Conservation (phyloP, 1,284 basidiomycete genomes). For the Cerrena zonata region DNA sequence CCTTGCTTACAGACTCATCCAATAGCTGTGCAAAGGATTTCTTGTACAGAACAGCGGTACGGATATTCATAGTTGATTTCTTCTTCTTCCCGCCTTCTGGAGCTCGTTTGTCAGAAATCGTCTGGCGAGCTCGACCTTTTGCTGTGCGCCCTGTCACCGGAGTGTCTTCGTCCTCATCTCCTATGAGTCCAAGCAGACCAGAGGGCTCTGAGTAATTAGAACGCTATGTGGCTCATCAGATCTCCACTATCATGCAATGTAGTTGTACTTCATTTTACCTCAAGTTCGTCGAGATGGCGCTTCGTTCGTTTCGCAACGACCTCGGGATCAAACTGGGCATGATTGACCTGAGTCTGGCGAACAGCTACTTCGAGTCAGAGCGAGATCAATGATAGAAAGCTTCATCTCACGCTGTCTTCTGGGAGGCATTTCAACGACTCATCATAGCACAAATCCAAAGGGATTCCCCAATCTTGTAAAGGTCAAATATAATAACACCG, state of each 20-base stretch:
- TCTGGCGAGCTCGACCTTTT: conserved; percentile 65
- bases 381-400: neutral
- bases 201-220: conserved; percentile 72
- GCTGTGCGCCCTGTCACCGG: conserved; percentile 31
- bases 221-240: conserved; percentile 37
- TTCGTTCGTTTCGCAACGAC: conserved; percentile 68
- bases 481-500: neutral
- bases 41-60: conserved; percentile 72
- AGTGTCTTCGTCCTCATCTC: conserved; percentile 32
- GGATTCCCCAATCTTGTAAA: neutral
- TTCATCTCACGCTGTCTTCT: neutral
- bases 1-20: conserved; percentile 65
- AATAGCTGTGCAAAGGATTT: conserved; percentile 67
- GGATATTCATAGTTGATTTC: conserved; percentile 74
- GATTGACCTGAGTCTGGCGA: conserved; percentile 34
- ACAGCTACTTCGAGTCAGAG: conserved; percentile 22
- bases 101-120: conserved; percentile 65
- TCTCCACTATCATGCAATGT: neutral
- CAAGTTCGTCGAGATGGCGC: conserved; percentile 74
- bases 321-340: conserved; percentile 45
- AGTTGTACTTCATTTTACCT: conserved; percentile 39
- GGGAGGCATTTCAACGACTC: neutral
- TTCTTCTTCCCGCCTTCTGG: conserved; percentile 51
- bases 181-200: conserved; percentile 28
- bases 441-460: neutral